Base-by-base conservation (phyloP, 345 rosid genomes). In the Rhizophora mangle region DNA sequence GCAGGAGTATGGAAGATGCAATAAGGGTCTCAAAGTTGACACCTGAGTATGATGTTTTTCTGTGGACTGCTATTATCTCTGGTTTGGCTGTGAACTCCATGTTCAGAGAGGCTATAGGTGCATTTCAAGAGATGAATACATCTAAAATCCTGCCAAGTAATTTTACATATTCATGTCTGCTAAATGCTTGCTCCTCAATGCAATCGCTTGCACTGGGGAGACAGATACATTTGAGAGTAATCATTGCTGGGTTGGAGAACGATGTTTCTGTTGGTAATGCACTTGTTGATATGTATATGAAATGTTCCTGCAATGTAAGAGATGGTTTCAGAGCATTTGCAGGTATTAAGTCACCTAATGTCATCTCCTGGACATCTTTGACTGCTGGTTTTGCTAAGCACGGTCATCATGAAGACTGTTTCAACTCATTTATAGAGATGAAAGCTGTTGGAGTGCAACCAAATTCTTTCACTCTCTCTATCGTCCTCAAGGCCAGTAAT, bases 331-430 rank as follows among this genome's bases (percentile, higher is more conserved):
- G 80, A 80, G 75, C 81, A 22, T 88, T 90, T 66, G 36, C 72
- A 65, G 80, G 65, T 60, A 82, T 90, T 66, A 24, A 63, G 15
- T 79, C 80, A 7, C 88, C 85, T 20, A 81, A 88, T 71, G 82
- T 85, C 66, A 63, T 90, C 65, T 87, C 96, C 62, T 88, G 97
- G 94, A 87, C 97, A 49, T 79, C 89, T 32, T 76, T 88, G 81
- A 82, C 85, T 71, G 79, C 84, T 5, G 94, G 94, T 67, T 75
- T 88, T 74, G 72, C 74, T 46, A 84, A 79, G 43, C 84, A 84
- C 56, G 85, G 83, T 47, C 72, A 72, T 6, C 73, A 66, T 49
- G 64, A 52, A 65, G 80, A 84, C 74, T 85, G 88, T 61, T 80
- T 79, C 39, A 63, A 66, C 53, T 68, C 70, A 36, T 81, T 80